A percentile compares a stretch with the other conserved stretches of the same genome.
These are phyloP conservation scores for Lentinula edodes DNA, from an alignment of 768 basidiomycete genomes.

Conservation along the genomic window DNA sequence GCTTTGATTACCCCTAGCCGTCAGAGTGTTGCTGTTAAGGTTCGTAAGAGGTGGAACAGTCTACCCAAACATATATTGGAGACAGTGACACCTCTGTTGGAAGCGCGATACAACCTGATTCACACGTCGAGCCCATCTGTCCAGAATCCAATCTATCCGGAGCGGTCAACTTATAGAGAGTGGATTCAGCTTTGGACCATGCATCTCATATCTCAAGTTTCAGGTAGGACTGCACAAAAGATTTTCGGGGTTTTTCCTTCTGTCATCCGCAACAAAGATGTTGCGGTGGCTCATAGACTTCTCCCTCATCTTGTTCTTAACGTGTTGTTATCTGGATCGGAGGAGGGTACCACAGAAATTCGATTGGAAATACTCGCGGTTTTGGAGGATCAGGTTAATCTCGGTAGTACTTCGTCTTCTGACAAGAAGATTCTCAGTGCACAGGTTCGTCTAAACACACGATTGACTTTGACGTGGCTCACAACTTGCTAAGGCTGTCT, in stretches of 20 bases:
- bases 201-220: constrained; percentile 66
- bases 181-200: constrained; percentile 92
- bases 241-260: constrained; percentile 80
- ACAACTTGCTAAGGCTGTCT: constrained; percentile 61
- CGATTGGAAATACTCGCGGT: constrained; percentile 74
- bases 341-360: constrained; percentile 58
- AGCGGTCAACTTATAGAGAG: constrained; percentile 80
- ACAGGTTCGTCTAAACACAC: constrained; percentile 51
- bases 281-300: constrained; percentile 86
- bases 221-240: constrained; percentile 48
- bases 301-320: constrained; percentile 90
- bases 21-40: constrained; percentile 54
- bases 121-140: constrained; percentile 32
- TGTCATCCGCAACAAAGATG: constrained; percentile 82
- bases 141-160: constrained; percentile 74
- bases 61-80: constrained; percentile 83
- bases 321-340: constrained; percentile 70
- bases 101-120: constrained; percentile 54
- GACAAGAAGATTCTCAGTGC: constrained; percentile 90
- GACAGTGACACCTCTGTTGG: constrained; percentile 80
- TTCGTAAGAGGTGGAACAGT: constrained; percentile 70
- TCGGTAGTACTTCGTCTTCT: constrained; percentile 46
- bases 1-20: constrained; percentile 56
- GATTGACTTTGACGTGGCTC: not conserved
- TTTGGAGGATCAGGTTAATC: constrained; percentile 79